Percentiles rank a stretch among this genome's conserved stretches.
phyloP scores from a whole-genome alignment of 176 grass and related monocot species.

The Aegilops bicornis region DNA sequence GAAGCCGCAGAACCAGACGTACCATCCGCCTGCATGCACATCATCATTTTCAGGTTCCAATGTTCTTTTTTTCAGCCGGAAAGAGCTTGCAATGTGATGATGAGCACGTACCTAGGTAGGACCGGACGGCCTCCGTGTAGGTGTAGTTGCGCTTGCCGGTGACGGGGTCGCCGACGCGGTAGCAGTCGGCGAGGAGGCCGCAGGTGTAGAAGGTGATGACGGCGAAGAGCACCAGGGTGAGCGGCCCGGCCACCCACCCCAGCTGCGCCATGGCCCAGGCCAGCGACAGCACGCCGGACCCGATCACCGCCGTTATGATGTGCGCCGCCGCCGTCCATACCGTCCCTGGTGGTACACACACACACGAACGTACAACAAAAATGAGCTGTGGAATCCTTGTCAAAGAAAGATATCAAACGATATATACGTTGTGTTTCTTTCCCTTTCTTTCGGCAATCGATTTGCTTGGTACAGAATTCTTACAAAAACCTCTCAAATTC shows the following conservation, averaged over 20 bases:
- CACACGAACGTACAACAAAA: too few species aligned
- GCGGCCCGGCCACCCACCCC: conserved; percentile 64
- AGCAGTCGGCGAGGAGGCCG: conserved; percentile 72
- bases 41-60: neutral
- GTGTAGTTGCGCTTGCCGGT: conserved; percentile 77
- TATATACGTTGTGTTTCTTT: too few species aligned
- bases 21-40: conserved; percentile 39
- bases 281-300: conserved; percentile 81
- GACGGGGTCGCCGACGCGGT: conserved; percentile 58
- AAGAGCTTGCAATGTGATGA: too few species aligned
- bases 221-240: conserved; percentile 58
- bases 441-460: too few species aligned
- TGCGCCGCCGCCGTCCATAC: conserved; percentile 80
- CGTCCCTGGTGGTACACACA: conserved; percentile 44
- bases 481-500: too few species aligned
- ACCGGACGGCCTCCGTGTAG: conserved; percentile 66
- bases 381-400: neutral
- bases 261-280: conserved; percentile 88
- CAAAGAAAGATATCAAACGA: neutral
- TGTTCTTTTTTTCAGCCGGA: too few species aligned
- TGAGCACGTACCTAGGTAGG: conserved; percentile 47
- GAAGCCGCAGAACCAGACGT: conserved; percentile 64
- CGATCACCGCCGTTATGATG: conserved; percentile 93
- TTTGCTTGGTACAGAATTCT: too few species aligned
- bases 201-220: conserved; percentile 80